Base-by-base conservation (phyloP, 306 rosid species). In the Carpinus fangiana region DNA sequence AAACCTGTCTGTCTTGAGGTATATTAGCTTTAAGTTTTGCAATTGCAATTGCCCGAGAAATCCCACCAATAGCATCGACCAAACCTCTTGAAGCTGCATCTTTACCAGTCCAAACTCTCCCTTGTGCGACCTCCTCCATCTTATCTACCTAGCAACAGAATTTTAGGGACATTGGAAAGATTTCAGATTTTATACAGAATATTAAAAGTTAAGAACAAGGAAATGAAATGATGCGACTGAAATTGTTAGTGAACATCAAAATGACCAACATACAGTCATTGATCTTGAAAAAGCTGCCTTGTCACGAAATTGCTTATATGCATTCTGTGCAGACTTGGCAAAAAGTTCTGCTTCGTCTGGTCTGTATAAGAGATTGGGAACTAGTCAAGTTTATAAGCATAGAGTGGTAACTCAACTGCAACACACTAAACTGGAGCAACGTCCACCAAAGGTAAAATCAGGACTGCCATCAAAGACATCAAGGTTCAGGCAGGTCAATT, bases 51-150 rank as follows among this genome's bases (percentile, higher is more conserved):
- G 98, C 98, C 47, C 93, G 89, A 70, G 98, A 92, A 78, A 92
- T 82, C 20, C 98, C 98, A 61, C 98, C 98, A 34, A 92, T 81
- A 17, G 98, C 98, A 83, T 95, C 98, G 20, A 95, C 88, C 77
- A 95, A 86, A 77, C 98, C 97, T 38, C 46, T 85, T 6, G 91
- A 90, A 60, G 86, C 95, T 56, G 98, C 98, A 36, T 92, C 98
- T 60, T 87, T 87, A 73, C 98, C 97, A 0, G 96, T 83, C 98
- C 98, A 92, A 75, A 95, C 92, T 82, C 98, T 89, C 70, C 98
- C 98, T 76, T 92, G 97, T 53, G 98, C 98, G 78, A 95, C 89
- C 85, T 88, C 92, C 80, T 95, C 97, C 98, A 92, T 95, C 83
- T 92, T 83, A 71, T 92, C 98, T 69, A 91, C 93, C 98, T 95